These are phyloP conservation scores for Oidiodendron maius DNA, from an alignment of 495 filamentous ascomycete genomes.

Conservation along the genomic window DNA sequence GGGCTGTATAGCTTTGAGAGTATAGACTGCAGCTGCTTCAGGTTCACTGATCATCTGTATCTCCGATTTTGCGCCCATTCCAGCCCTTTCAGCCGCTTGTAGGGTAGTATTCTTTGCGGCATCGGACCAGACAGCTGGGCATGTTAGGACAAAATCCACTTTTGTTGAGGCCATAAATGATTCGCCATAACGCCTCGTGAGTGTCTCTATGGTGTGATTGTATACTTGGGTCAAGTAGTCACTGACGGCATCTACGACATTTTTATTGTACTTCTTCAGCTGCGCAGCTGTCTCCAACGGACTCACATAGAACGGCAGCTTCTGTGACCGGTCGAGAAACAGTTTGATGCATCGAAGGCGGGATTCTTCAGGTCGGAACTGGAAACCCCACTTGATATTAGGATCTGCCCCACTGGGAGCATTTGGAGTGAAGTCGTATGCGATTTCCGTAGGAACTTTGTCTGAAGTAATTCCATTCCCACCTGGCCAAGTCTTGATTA, in stretches of 20 bases:
- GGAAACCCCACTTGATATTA: slow-evolving; percentile 66
- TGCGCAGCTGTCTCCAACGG: slow-evolving; percentile 68
- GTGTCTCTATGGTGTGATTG: slow-evolving; percentile 66
- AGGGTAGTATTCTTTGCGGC: slow-evolving; percentile 63
- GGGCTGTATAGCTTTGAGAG: slow-evolving; percentile 60
- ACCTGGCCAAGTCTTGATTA: slow-evolving; percentile 78
- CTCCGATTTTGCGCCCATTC: slow-evolving; percentile 52
- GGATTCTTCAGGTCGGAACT: slow-evolving; percentile 68
- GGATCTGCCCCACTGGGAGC: slow-evolving; percentile 28
- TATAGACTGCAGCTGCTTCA: slow-evolving; percentile 71
- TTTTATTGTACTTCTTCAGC: slow-evolving; percentile 57
- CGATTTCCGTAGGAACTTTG: slow-evolving; percentile 60
- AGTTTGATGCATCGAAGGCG: slow-evolving; percentile 74
- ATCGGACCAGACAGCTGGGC: slow-evolving; percentile 78
- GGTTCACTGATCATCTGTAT: slow-evolving; percentile 70
- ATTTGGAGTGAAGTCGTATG: slow-evolving; percentile 40
- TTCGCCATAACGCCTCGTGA: slow-evolving; percentile 57
- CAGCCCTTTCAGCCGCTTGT: slow-evolving; percentile 59
- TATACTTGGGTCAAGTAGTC: slow-evolving; percentile 68
- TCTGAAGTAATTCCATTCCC: slow-evolving; percentile 68
- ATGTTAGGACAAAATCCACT: slow-evolving; percentile 66
- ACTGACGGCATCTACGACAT: slow-evolving; percentile 52
- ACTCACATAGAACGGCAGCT: slow-evolving; percentile 70
- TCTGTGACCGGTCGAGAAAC: slow-evolving; percentile 72
- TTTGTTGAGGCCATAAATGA: slow-evolving; percentile 55